Evolutionary conservation across 2,329 filamentous ascomycete genomes (phyloP).

Genomic region (Pyricularia sp.): DNA sequence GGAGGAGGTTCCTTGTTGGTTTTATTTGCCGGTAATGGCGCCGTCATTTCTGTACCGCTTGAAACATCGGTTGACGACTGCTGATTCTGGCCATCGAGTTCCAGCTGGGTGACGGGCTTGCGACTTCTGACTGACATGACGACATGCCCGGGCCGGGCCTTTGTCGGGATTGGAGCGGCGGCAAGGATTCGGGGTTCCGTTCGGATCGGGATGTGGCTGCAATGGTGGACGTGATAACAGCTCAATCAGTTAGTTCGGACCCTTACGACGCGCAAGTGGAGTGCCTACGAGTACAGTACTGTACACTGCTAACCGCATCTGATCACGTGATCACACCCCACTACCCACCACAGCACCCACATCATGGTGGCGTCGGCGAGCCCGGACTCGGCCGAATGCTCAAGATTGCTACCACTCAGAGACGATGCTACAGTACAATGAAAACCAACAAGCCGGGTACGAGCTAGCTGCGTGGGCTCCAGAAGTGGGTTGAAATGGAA

Average conservation of each 20-base stretch:
- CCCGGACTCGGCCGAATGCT: neutral
- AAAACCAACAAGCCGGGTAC: too few species aligned
- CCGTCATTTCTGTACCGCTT: neutral
- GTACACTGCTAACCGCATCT: too few species aligned
- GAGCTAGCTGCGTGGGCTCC: neutral
- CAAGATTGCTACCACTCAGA: neutral
- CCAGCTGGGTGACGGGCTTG: conserved; percentile 1
- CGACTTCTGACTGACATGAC: conserved; percentile 9
- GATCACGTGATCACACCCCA: neutral
- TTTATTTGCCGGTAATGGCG: conserved; percentile 1
- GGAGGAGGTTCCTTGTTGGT: conserved; percentile 54
- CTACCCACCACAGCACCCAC: neutral
- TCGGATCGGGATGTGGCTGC: neutral
- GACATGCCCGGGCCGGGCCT: conserved; percentile 3
- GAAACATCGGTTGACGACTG: neutral
- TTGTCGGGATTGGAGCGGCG: neutral
- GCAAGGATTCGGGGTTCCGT: neutral
- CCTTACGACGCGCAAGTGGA: neutral
- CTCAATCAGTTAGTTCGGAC: neutral
- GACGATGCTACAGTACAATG: too few species aligned
- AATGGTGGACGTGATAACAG: neutral
- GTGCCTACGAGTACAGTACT: too few species aligned
- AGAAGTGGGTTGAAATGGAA: neutral
- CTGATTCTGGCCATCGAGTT: neutral
- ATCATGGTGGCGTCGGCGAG: neutral